Percentiles rank a stretch among this genome's conserved stretches.
These are phyloP conservation scores for Podaxis mareebaensis DNA, from an alignment of 768 basidiomycete genomes.

Conservation along the genomic window DNA sequence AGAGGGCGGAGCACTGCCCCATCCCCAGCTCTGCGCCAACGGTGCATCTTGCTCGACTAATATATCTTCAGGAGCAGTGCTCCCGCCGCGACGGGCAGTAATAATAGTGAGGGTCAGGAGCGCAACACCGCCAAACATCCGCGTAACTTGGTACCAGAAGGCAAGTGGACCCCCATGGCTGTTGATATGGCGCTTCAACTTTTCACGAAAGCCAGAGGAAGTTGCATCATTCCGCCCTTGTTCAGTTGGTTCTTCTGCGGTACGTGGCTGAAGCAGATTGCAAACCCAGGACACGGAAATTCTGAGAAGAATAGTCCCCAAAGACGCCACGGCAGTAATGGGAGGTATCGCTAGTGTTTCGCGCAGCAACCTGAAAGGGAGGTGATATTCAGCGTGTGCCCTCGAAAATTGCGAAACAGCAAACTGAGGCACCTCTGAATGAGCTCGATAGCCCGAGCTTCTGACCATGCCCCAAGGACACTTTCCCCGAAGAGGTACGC, in stretches of 20 bases:
- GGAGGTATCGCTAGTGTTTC: slow-evolving; percentile 37
- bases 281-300: slow-evolving; percentile 21
- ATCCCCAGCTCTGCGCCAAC: slow-evolving; percentile 16
- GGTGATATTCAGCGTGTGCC: background rate
- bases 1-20: slow-evolving; percentile 12
- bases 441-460: background rate
- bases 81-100: slow-evolving; percentile 33
- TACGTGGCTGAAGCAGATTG: background rate
- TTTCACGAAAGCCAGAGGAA: slow-evolving; percentile 32
- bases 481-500: background rate
- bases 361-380: slow-evolving; percentile 12
- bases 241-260: background rate
- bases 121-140: slow-evolving; percentile 44
- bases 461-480: background rate
- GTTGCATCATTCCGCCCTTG: background rate
- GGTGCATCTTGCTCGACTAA: slow-evolving; percentile 31
- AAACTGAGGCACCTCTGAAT: background rate
- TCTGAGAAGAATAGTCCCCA: slow-evolving; percentile 33
- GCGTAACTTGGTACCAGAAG: slow-evolving; percentile 46
- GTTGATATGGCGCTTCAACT: slow-evolving; percentile 37
- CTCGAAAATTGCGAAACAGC: background rate
- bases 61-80: background rate
- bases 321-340: slow-evolving; percentile 34
- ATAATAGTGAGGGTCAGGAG: slow-evolving; percentile 54
- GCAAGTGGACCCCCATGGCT: slow-evolving; percentile 47